Evolutionary conservation across 192 early-diverging fungal species (phyloP).

Genomic region (Gamsiella multidivaricata): DNA sequence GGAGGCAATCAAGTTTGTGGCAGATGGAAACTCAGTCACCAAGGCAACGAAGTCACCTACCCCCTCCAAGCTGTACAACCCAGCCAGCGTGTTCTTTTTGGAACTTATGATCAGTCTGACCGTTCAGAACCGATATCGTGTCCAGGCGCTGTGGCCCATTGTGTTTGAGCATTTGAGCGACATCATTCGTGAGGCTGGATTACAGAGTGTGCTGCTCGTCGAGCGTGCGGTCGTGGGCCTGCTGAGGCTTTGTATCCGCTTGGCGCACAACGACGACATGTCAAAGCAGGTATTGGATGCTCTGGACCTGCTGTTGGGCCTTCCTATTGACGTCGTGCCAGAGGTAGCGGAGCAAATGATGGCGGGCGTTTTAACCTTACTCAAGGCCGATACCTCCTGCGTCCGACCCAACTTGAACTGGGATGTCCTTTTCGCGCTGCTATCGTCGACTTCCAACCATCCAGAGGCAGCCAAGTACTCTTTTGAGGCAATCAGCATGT

Average conservation of each 20-base stretch:
- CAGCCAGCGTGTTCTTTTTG: conserved; percentile 78
- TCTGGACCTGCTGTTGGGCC: conserved; percentile 62
- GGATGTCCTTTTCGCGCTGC: conserved; percentile 64
- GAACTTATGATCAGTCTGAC: conserved; percentile 81
- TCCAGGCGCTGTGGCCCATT: conserved; percentile 69
- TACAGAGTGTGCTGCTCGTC: conserved; percentile 71
- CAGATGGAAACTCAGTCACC: conserved; percentile 56
- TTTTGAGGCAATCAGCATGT: conserved; percentile 70
- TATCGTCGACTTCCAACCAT: conserved; percentile 67
- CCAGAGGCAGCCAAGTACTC: conserved; percentile 70
- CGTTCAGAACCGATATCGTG: conserved; percentile 81
- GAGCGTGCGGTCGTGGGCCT: conserved; percentile 83
- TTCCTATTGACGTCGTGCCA: conserved; percentile 70
- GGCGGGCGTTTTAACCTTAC: conserved; percentile 75
- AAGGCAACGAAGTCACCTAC: conserved; percentile 36
- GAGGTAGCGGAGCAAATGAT: conserved; percentile 81
- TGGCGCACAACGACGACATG: conserved; percentile 77
- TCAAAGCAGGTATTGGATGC: conserved; percentile 60
- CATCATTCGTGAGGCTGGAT: conserved; percentile 75
- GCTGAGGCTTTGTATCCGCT: conserved; percentile 73
- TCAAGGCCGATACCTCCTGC: conserved; percentile 65
- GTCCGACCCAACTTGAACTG: conserved; percentile 57
- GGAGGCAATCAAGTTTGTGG: conserved; percentile 64
- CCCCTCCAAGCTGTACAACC: conserved; percentile 61
- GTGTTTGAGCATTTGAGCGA: conserved; percentile 76